Base-by-base conservation (phyloP, 2,329 filamentous ascomycete species). In the Chaetothyriales sp. region DNA sequence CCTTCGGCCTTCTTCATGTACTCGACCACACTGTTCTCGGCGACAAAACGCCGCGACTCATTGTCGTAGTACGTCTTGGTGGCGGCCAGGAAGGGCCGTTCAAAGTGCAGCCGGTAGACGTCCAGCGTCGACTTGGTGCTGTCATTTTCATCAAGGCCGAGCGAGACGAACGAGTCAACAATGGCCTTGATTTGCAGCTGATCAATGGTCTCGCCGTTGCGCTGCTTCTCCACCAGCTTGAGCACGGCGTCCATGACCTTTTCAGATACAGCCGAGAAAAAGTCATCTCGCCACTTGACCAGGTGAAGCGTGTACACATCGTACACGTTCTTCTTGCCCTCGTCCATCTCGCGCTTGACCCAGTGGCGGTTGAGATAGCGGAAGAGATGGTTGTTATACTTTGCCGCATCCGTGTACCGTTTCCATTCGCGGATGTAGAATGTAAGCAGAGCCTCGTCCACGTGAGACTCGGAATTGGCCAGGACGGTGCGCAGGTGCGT, bases 1-100 rank as follows among this genome's bases (percentile, higher is more conserved):
- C 81, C 71, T 70, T 97, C 90, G 0, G 92, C 94, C 77, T 98
- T 98, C 76, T 97, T 97, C 92, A 98, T 97, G 71, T 97, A 98
- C 65, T 98, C 92, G 33, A 98, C 89, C 3, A 98, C 89, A 57
- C 86, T 94, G 67, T 98, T 98, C 68, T 97, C 90, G 9, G 89
- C 86, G 33, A 98, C 81, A 65, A 98, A 98, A 57, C 89, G 85
- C 62, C 88, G 87, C 18, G 92, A 97, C 67, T 98, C 94, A 46
- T 85, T 82, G 61, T 88, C 77, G 67, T 98, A 98, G 71, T 95
- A 98, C 28, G 76, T 72, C 61, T 79, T 81, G 8, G 92, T 98
- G 2, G 89, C 87, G 5, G 77, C 76, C 49, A 98, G 77, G 76
- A 95, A 98, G 0, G 94, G 92, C 62, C 79, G 81, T 71, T 98